Base-by-base conservation (phyloP, 2,329 filamentous ascomycete genomes). In the Reticulascus tulasneorum region DNA sequence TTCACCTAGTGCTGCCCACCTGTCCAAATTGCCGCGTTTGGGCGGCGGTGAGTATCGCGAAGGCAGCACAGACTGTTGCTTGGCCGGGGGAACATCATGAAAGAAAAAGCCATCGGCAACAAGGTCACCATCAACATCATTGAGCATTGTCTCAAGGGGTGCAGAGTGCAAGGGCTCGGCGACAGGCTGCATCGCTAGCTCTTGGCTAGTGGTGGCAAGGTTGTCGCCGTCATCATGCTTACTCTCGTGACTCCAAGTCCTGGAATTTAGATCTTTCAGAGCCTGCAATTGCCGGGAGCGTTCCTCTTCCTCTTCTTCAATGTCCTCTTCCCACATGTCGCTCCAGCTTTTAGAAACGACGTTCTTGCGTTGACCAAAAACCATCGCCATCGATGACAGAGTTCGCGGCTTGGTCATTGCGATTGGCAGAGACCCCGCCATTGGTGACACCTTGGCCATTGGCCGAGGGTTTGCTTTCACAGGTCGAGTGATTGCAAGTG, bases 301-400 rank as follows among this genome's bases (percentile, higher is more conserved):
- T 54, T 83, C 78, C 51, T 83, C 76, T 49, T 86, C 77, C 45
- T 84, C 80, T 46, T 85, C 82, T 53, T 93, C 89, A 29, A 72
- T 68, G 35, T 97, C 91, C 60, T 97, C 91, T 40, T 97, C 91
- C 84, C 89, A 96, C 60, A 97, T 80, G 60, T 98, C 93, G 54
- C 90, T 95, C 93, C 93, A 98, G 71, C 93, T 97, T 82, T 97
- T 97, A 38, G 93, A 95, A 30, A 94, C 86, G 30, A 76, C 70
- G 29, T 91, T 84, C 45, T 79, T 77, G 57, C 84, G 80, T 54
- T 81, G 81, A 33, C 86, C 86, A 56, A 94, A 91, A 33, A 91
- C 78, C 55, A 84, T 77, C 5, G 86, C 81, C 73, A 91, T 82
- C 43, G 86, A 82, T 35, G 77, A 71, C 49, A 82, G 69, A 45